Base-by-base conservation (phyloP, 352 stramenopile species). In the Phytophthora capsici region DNA sequence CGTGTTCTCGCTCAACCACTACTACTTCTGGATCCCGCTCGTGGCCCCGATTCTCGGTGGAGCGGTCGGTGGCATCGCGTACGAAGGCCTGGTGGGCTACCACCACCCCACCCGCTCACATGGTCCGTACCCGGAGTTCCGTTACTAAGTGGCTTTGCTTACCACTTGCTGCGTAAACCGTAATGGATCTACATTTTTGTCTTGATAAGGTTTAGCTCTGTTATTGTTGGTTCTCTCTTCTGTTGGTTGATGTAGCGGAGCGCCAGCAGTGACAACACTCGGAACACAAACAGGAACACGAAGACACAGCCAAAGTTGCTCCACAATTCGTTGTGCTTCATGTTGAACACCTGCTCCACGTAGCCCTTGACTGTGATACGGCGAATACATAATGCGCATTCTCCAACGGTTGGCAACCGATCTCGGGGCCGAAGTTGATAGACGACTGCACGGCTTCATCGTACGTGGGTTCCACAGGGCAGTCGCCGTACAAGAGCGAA, bases 1-100 rank as follows among this genome's bases (percentile, higher is more conserved):
- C 38, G 82, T 91, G 22, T 91, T 91, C 75, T 85, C 80, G 28
- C 72, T 80, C 57, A 73, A 63, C 51, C 77, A 89, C 57, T 78
- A 82, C 32, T 91, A 89, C 74, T 91, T 91, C 71, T 88, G 73
- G 80, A 78, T 90, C 36, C 80, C 80, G 14, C 69, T 84, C 50
- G 63, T 91, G 46, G 83, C 83, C 0, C 83, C 83, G 26, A 79
- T 91, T 61, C 75, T 90, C 37, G 83, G 83, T 10, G 83, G 74
- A 0, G 58, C 84, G 9, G 58, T 77, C 17, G 82, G 84, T 13
- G 75, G 75, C 6, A 80, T 84, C 64, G 70, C 72, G 5, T 92
- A 92, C 78, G 82, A 70, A 6, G 78, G 74, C 47, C 62, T 89
- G 54, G 88, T 90, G 22, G 55, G 71, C 53, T 62, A 71, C 50